Base-by-base conservation (phyloP, 2,329 filamentous ascomycete species). In the Thielaviopsis euricoi region DNA sequence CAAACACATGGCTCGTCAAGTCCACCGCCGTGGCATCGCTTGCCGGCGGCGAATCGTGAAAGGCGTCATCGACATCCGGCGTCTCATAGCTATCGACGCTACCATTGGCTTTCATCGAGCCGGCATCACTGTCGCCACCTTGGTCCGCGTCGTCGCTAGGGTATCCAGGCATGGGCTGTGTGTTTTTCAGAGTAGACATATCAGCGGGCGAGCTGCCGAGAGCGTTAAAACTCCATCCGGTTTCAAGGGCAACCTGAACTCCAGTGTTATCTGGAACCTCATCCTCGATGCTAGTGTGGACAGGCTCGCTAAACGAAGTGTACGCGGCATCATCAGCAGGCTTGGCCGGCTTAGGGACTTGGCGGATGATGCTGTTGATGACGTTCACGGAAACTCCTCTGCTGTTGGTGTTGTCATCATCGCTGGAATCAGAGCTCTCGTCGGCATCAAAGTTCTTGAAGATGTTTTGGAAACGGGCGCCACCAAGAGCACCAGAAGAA, bases 401-500 rank as follows among this genome's bases (percentile, higher is more conserved):
- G 76, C 82, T 79, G 57, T 19, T 25, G 22, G 25, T 88, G 85
- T 94, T 87, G 85, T 88, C 87, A 84, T 73, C 70, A 49, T 73
- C 72, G 9, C 65, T 66, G 52, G 66, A 64, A 54, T 80, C 78
- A 60, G 75, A 74, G 56, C 69, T 67, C 6, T 66, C 68, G 52
- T 78, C 76, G 54, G 71, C 76, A 62, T 77, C 76, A 65, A 79
- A 86, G 58, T 77, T 75, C 56, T 83, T 78, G 57, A 87, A 75
- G 54, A 95, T 82, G 63, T 83, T 75, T 64, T 83, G 79, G 61
- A 96, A 83, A 55, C 79, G 79, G 51, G 83, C 77, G 25, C 90
- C 90, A 59, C 93, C 93, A 63, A 98, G 81, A 62, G 89, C 86
- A 61, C 53, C 53, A 7, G 79, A 76, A 5, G 89, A 88, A 62